Conservation (phyloP, 192 early-diverging fungal genomes). For the Dimargaris cristalligena region DNA sequence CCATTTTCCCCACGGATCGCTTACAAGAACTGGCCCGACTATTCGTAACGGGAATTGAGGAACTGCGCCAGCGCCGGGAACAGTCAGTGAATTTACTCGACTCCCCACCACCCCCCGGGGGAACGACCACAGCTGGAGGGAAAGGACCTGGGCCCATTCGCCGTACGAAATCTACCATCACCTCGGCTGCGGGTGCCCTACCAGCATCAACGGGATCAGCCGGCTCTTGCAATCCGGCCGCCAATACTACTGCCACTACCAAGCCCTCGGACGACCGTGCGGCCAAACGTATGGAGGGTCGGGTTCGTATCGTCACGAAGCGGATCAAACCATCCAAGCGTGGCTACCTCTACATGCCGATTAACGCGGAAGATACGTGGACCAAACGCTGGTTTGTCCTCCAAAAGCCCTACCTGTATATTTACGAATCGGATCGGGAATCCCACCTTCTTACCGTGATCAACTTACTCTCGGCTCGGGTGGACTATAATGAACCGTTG, state of each 20-base stretch:
- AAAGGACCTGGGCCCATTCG: too few relatives aligned
- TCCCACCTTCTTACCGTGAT: conserved; percentile 54
- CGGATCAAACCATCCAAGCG: conserved; percentile 6
- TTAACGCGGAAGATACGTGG: conserved; percentile 39
- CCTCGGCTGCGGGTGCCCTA: too few relatives aligned
- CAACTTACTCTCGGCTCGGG: conserved; percentile 47
- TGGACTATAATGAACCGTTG: conserved; percentile 35
- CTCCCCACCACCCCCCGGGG: neutral
- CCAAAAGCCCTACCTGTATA: conserved; percentile 58
- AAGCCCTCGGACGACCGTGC: too few relatives aligned
- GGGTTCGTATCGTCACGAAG: conserved; percentile 20
- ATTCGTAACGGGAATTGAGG: neutral
- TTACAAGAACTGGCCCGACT: neutral
- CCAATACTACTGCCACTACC: conserved; percentile 17
- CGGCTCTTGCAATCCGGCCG: conserved; percentile 7
- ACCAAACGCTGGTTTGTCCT: conserved; percentile 59
- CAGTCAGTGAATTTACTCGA: neutral
- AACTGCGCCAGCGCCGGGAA: neutral
- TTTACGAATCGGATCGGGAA: conserved; percentile 47
- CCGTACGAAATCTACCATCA: too few relatives aligned
- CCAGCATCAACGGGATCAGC: too few relatives aligned
- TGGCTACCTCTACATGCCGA: conserved; percentile 11
- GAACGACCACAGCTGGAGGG: too few relatives aligned
- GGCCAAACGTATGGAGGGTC: conserved; percentile 16
- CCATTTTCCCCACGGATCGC: neutral